Percentiles rank a stretch among this genome's conserved stretches.
Conservation (phyloP, 345 rosid species). For the Kandelia obovata region DNA sequence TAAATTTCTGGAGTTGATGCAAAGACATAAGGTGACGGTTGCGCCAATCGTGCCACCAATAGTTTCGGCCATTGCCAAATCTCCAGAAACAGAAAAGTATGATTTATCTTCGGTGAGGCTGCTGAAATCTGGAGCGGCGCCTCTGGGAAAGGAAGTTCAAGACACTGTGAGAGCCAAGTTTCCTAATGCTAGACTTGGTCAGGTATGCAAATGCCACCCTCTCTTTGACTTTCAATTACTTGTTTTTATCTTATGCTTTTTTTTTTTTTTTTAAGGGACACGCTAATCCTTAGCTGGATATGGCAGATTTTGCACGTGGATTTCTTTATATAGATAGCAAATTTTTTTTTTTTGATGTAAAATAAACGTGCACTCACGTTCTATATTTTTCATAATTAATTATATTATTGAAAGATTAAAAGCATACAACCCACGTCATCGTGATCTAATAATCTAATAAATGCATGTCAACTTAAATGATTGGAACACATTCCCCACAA, state of each 20-base stretch:
- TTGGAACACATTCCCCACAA: no score
- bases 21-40: slow-evolving; percentile 61
- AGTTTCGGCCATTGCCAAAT: slow-evolving; percentile 68
- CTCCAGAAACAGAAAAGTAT: slow-evolving; percentile 54
- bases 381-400: no score
- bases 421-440: no score
- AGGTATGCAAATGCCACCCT: slow-evolving; percentile 39
- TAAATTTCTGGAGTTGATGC: slow-evolving; percentile 47
- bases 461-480: no score
- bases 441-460: no score
- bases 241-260: no score
- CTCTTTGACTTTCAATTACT: not conserved
- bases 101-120: slow-evolving; percentile 66
- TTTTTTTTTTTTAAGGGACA: not conserved
- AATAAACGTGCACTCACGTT: no score
- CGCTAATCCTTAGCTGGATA: no score
- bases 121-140: slow-evolving; percentile 85
- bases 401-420: no score
- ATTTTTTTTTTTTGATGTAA: no score
- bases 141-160: slow-evolving; percentile 88
- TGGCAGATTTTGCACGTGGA: no score
- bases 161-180: slow-evolving; percentile 65
- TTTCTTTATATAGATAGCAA: no score
- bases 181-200: slow-evolving; percentile 80
- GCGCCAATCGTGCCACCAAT: slow-evolving; percentile 84